Percentiles rank a stretch among this genome's conserved stretches.
Conservation (phyloP, 352 stramenopile genomes). For the Pythium coloratum region DNA sequence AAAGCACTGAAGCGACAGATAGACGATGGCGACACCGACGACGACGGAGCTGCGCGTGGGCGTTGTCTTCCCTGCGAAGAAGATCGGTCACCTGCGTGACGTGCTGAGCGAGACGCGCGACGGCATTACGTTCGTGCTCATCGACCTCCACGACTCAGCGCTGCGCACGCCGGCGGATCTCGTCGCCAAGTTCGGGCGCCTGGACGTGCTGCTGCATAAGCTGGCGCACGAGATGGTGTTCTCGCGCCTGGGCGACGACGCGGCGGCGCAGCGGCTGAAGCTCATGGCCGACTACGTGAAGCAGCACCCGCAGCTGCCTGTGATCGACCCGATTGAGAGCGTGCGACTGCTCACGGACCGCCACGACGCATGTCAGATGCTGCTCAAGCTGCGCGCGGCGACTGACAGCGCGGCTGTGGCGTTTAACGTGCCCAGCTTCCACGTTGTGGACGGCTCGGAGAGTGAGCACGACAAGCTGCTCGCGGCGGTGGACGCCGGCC, state of each 20-base stretch:
- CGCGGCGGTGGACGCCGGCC: slow-evolving; percentile 37
- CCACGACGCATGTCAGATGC: slow-evolving; percentile 54
- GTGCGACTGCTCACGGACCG: slow-evolving; percentile 74
- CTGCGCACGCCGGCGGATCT: slow-evolving; percentile 38
- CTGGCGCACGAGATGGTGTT: slow-evolving; percentile 86
- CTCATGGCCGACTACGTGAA: slow-evolving; percentile 52
- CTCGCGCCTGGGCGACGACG: slow-evolving; percentile 45
- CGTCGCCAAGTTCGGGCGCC: slow-evolving; percentile 35
- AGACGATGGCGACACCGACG: neutral
- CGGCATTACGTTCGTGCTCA: slow-evolving; percentile 69
- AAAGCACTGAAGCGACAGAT: neutral
- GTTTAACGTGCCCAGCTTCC: slow-evolving; percentile 60
- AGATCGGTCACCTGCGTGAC: slow-evolving; percentile 72
- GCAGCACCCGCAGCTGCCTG: slow-evolving; percentile 43
- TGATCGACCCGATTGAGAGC: slow-evolving; percentile 72
- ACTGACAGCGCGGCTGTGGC: slow-evolving; percentile 3
- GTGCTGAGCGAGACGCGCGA: slow-evolving; percentile 45
- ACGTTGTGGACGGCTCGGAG: slow-evolving; percentile 35
- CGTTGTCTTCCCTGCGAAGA: slow-evolving; percentile 83
- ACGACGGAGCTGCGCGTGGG: slow-evolving; percentile 49
- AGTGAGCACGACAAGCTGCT: slow-evolving; percentile 41
- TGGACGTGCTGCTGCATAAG: slow-evolving; percentile 80
- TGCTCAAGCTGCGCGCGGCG: slow-evolving; percentile 29
- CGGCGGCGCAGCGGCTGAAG: slow-evolving; percentile 42
- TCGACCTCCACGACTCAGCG: slow-evolving; percentile 59